A percentile compares a stretch with the other conserved stretches of the same genome.
Conservation (phyloP, 108 stramenopile species). For the Skeletonema costatum region DNA sequence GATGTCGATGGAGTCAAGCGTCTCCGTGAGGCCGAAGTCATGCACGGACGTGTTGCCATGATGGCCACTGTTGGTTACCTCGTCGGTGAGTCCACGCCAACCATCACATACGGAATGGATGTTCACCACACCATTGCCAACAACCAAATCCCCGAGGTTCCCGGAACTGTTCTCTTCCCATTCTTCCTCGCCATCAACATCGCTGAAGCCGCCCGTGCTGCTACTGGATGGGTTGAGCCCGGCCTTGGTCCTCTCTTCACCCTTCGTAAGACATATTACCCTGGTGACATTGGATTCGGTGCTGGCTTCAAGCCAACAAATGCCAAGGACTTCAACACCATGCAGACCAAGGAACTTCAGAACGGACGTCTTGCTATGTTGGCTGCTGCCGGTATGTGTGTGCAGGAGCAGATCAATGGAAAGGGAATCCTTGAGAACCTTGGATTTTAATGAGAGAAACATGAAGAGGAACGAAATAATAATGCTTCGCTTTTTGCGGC, state of each 20-base stretch:
- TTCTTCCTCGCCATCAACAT: slow-evolving; percentile 59
- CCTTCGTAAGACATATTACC: slow-evolving; percentile 54
- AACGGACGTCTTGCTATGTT: slow-evolving; percentile 88
- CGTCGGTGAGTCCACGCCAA: slow-evolving; percentile 48
- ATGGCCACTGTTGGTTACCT: slow-evolving; percentile 68
- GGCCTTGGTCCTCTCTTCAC: slow-evolving; percentile 47
- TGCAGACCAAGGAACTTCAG: slow-evolving; percentile 68
- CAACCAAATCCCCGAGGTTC: slow-evolving; percentile 45
- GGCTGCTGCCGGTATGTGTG: slow-evolving; percentile 46
- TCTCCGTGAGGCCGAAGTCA: slow-evolving; percentile 74
- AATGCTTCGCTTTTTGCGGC: background rate
- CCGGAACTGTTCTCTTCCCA: slow-evolving; percentile 53
- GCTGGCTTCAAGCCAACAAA: slow-evolving; percentile 77
- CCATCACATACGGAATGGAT: slow-evolving; percentile 52
- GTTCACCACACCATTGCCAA: slow-evolving; percentile 62
- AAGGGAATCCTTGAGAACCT: slow-evolving; percentile 23
- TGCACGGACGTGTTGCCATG: slow-evolving; percentile 88
- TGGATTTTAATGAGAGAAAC: slow-evolving; percentile 5
- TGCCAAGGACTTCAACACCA: slow-evolving; percentile 51
- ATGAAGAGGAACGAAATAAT: background rate
- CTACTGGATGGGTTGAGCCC: slow-evolving; percentile 49
- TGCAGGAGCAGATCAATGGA: slow-evolving; percentile 18
- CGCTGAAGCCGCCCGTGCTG: slow-evolving; percentile 59
- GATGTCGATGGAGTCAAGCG: slow-evolving; percentile 68
- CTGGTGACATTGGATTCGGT: slow-evolving; percentile 86